phyloP scores from a whole-genome alignment of 208 protist genomes.

The Crithidia sp. region DNA sequence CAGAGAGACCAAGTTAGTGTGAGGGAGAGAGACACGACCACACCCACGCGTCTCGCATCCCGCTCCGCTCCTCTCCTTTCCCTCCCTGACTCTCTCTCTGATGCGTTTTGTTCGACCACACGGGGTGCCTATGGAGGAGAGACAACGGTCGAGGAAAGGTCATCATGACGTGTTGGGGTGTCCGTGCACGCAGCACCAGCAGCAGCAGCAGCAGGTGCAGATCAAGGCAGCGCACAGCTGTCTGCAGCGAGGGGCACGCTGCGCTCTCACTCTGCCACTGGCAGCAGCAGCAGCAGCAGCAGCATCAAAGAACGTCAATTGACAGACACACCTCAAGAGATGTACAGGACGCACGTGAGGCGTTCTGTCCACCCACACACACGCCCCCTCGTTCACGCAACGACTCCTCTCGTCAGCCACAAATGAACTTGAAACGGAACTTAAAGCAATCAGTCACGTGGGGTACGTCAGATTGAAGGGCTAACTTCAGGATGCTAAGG shows the following conservation, averaged over 20 bases:
- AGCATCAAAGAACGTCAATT: too few relatives aligned
- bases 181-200: too few relatives aligned
- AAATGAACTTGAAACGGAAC: constrained; percentile 32
- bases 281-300: too few relatives aligned
- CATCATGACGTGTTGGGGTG: constrained; percentile 10
- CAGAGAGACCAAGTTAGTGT: background rate
- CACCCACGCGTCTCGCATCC: too few relatives aligned
- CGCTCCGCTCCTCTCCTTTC: background rate
- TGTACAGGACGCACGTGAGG: background rate
- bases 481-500: constrained; percentile 52
- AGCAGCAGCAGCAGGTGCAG: too few relatives aligned
- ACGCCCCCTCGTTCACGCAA: background rate
- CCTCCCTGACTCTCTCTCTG: constrained; percentile 6
- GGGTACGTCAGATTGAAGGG: constrained; percentile 56
- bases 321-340: too few relatives aligned
- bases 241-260: too few relatives aligned
- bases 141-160: constrained; percentile 23
- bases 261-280: too few relatives aligned
- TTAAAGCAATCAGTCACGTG: constrained; percentile 34
- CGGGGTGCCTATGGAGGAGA: background rate
- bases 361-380: constrained; percentile 3
- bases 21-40: too few relatives aligned
- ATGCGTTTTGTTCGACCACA: constrained; percentile 33
- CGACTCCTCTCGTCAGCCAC: constrained; percentile 14
- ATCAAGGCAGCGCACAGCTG: too few relatives aligned